These are phyloP conservation scores for Fusarium aywerte DNA, from an alignment of 2,329 filamentous ascomycete species.

Conservation along the genomic window DNA sequence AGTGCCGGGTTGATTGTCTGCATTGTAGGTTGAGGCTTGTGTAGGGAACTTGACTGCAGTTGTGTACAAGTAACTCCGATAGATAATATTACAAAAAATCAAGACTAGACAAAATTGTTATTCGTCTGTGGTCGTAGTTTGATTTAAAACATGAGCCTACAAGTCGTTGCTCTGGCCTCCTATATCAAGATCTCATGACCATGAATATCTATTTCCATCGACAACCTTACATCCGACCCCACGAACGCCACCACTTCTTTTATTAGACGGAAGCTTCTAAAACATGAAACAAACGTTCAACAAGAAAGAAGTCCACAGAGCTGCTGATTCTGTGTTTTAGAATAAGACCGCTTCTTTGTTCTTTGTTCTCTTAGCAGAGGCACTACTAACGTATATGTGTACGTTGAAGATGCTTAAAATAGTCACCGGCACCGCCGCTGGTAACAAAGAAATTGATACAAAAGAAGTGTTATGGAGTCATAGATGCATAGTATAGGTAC, in stretches of 20 bases:
- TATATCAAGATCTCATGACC: neutral
- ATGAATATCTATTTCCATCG: neutral
- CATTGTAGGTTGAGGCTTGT: neutral
- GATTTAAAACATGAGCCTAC: neutral
- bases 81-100: neutral
- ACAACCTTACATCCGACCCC: too few relatives aligned
- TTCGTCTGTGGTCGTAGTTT: accelerated
- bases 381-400: neutral
- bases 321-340: neutral
- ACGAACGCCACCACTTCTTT: constrained; percentile 9
- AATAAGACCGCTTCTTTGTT: constrained; percentile 13
- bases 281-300: neutral
- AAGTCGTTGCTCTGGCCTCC: neutral
- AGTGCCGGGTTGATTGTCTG: constrained; percentile 21
- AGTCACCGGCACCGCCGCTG: neutral
- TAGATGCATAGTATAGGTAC: neutral
- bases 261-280: constrained; percentile 2
- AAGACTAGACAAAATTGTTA: accelerated
- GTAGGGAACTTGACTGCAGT: neutral
- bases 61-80: accelerated
- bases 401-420: constrained; percentile 12
- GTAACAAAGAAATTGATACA: neutral
- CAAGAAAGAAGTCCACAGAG: too few relatives aligned
- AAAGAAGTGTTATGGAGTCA: accelerated
- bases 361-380: constrained; percentile 25